Evolutionary conservation across 441 rosid species (phyloP).

Genomic region (Dalechampia spathulata): DNA sequence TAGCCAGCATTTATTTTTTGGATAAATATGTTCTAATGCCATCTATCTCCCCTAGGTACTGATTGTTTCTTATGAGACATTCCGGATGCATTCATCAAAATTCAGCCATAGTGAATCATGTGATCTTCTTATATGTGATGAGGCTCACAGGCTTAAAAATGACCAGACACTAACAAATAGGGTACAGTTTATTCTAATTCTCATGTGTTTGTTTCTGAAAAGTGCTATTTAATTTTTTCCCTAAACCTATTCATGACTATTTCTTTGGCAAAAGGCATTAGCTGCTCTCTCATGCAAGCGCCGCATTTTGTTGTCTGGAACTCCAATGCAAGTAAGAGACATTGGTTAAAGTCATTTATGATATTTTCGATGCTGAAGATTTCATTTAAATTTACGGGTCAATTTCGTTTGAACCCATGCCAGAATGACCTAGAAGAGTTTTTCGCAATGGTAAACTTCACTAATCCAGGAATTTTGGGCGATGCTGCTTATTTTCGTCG

Average conservation of each 20-base stretch:
- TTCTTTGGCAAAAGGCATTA: slow-evolving; percentile 57
- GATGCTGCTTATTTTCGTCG: slow-evolving; percentile 86
- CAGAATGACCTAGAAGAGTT: slow-evolving; percentile 99
- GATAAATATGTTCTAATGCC: slow-evolving; percentile 22
- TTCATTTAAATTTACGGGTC: not conserved
- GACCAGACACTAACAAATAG: slow-evolving; percentile 92
- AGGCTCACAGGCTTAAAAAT: slow-evolving; percentile 97
- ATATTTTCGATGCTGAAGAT: not conserved
- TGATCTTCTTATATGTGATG: slow-evolving; percentile 96
- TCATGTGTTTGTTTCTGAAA: slow-evolving; percentile 8
- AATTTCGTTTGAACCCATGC: slow-evolving; percentile 16
- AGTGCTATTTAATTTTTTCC: slow-evolving; percentile 10
- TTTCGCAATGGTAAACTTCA: slow-evolving; percentile 98
- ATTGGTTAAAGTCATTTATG: slow-evolving; percentile 9
- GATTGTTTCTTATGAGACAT: slow-evolving; percentile 95
- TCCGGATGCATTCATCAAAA: slow-evolving; percentile 93
- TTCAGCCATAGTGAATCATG: slow-evolving; percentile 73
- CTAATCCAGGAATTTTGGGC: slow-evolving; percentile 92
- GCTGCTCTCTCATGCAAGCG: slow-evolving; percentile 89
- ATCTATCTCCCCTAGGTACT: slow-evolving; percentile 47
- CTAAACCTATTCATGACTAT: slow-evolving; percentile 16
- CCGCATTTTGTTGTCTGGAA: slow-evolving; percentile 89
- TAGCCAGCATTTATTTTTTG: slow-evolving; percentile 8
- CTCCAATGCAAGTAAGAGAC: slow-evolving; percentile 88
- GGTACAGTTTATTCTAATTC: slow-evolving; percentile 35